Percentiles rank a stretch among this genome's conserved stretches.
Conservation (phyloP, 2,329 filamentous ascomycete species). For the Lachnellula willkommii region DNA sequence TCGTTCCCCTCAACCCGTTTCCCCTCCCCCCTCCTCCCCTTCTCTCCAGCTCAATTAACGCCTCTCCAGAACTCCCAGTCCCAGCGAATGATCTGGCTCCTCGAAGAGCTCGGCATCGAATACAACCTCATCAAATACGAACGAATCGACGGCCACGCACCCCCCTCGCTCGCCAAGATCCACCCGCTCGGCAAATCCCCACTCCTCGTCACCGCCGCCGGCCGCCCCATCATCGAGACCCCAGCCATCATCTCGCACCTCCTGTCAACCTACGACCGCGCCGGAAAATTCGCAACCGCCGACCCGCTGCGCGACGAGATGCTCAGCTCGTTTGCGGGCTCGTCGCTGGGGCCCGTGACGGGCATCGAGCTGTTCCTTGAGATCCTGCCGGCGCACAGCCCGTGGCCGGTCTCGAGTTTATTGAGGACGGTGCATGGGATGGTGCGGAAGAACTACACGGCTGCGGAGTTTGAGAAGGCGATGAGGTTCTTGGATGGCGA, state of each 20-base stretch:
- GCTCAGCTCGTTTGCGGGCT: conserved; percentile 26
- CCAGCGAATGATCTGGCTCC: conserved; percentile 64
- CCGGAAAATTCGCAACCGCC: conserved; percentile 22
- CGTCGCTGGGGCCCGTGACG: conserved; percentile 23
- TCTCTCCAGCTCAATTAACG: conserved; percentile 1
- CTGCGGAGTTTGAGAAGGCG: conserved; percentile 20
- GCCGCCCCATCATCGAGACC: conserved; percentile 29
- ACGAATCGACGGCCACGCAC: conserved; percentile 60
- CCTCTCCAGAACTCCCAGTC: conserved; percentile 57
- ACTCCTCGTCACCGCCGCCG: conserved; percentile 45
- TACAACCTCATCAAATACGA: conserved; percentile 66
- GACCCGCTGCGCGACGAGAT: conserved; percentile 31
- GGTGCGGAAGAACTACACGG: conserved; percentile 16
- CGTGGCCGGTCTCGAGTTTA: conserved; percentile 25
- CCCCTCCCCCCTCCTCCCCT: neutral
- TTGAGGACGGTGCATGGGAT: conserved; percentile 13
- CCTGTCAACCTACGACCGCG: conserved; percentile 28
- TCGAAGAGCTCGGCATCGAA: conserved; percentile 63
- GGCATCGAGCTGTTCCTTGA: conserved; percentile 26
- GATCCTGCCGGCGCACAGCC: conserved; percentile 18
- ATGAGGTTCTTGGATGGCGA: conserved; percentile 23
- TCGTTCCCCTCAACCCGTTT: neutral
- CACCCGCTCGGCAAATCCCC: conserved; percentile 77
- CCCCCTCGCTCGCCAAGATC: conserved; percentile 59
- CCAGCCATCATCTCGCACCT: conserved; percentile 31